Evolutionary conservation across 768 basidiomycete genomes (phyloP), one percentile per base, ranked within the genome.

Genomic region (Nevesoporus exiguus): DNA sequence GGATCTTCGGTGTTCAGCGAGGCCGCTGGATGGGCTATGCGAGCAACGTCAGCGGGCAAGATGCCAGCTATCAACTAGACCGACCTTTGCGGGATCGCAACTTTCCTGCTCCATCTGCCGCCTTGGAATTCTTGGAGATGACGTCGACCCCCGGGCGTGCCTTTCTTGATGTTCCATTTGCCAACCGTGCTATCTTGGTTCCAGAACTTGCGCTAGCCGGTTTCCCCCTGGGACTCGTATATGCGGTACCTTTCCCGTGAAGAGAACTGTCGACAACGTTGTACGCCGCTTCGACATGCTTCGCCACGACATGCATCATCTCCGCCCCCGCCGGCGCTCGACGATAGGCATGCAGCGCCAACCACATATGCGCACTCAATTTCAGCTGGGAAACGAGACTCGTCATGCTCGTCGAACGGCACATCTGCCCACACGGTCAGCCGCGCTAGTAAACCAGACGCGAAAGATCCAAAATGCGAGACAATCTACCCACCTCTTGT

Each of bases 321-420:
- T 78, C 69, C 14, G 46, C 43, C 11, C 62, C 65, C 1, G 69
- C 55, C 51, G 80, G 75, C 9, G 67, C 71, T 6, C 71, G 74
- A 14, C 82, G 79, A 68, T 93, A 90, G 0, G 82, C 78, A 61
- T 89, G 84, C 19, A 94, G 71, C 0, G 85, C 83, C 42, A 82
- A 71, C 84, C 86, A 88, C 24, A 94, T 74, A 61, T 88, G 81
- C 0, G 78, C 73, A 1, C 77, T 69, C 1, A 81, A 76, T 27
- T 72, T 76, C 60, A 85, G 83, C 62, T 88, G 82, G 7, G 61
- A 63, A 51, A 68, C 52, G 50, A 72, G 70, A 3, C 47, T 53
- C 0, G 55, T 55, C 2, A 77, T 64, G 2, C 39, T 41, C 52
- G 77, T 76, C 3, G 61, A 49, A 4, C 65, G 71, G 7, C 56